Evolutionary conservation across 805 yeast species (phyloP).

Genomic region (Ogataea nakhonphanomensis): DNA sequence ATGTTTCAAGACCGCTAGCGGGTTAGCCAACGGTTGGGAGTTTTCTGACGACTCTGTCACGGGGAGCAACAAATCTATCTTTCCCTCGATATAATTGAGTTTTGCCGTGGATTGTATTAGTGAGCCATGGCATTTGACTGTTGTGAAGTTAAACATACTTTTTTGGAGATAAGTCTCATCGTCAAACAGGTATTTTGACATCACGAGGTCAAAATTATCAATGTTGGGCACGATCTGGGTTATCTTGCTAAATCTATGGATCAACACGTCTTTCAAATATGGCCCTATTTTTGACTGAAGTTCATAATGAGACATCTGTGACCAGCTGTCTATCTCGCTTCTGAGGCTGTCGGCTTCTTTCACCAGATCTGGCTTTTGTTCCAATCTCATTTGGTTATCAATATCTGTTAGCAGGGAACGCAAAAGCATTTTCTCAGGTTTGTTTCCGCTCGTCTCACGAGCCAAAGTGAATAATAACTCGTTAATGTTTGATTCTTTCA

Average conservation of each 20-base stretch:
- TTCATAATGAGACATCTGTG: conserved; percentile 34
- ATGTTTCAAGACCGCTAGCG: conserved; percentile 18
- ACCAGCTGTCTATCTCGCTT: conserved; percentile 30
- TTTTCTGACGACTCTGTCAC: conserved; percentile 3
- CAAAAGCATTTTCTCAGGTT: conserved; percentile 25
- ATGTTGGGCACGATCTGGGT: conserved; percentile 31
- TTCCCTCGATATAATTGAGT: conserved; percentile 31
- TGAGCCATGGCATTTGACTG: conserved; percentile 31
- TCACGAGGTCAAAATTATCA: conserved; percentile 32
- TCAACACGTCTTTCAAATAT: conserved; percentile 25
- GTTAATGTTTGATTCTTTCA: conserved; percentile 28
- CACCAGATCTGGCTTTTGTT: conserved; percentile 11
- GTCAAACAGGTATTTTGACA: conserved; percentile 29
- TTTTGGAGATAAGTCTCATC: conserved; percentile 22
- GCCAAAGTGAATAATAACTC: conserved; percentile 27
- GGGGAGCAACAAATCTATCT: conserved; percentile 27
- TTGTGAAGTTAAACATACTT: conserved; percentile 23
- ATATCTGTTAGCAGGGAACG: conserved; percentile 27
- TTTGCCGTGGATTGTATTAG: conserved; percentile 25
- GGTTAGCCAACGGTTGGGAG: conserved; percentile 9
- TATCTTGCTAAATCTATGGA: conserved; percentile 28
- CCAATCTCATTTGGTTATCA: conserved; percentile 12
- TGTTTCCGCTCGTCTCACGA: conserved; percentile 30
- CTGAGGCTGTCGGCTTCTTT: conserved; percentile 12
- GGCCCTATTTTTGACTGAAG: conserved; percentile 33